Base-by-base conservation (phyloP, 164 flowering plant species). In the Cinnamomum chago region DNA sequence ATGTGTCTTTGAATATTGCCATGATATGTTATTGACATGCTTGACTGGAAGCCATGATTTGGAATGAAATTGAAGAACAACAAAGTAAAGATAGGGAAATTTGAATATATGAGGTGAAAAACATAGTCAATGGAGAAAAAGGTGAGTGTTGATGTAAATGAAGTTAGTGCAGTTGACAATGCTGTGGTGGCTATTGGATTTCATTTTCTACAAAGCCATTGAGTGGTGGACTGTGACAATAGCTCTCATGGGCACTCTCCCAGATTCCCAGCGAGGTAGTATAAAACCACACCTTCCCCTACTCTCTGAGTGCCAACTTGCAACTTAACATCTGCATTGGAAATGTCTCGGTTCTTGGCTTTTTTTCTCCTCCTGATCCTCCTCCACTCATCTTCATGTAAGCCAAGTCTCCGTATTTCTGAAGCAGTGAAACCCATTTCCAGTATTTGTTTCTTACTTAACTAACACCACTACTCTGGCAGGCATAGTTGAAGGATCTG, bases 91-190 rank as follows among this genome's bases (percentile, higher is more conserved):
- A 10, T 17, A 55, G 60, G 17, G n/a, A 20, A 55, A 15, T 55
- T 55, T 55, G 60, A 15, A 15, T 55, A 55, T 15, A 14, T 55
- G 60, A 20, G 60, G n/a, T 55, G 60, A 55, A 55, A 55, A 15
- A 55, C 60, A 52, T 13, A 14, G 60, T 55, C 60, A 55, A 55
- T 55, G 60, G 60, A 55, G 60, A 20, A 55, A 55, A 55, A 55
- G n/a, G 60, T 40, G 73, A 40, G 47, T 40, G 47, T 40, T 40
- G 62, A 76, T 73, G 77, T 65, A 65, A 69, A 70, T 73, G 33
- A 33, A 73, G 72, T 33, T 76, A 78, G 84, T 81, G 81, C 69
- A 85, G 88, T 87, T 87, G 89, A 85, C 88, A 83, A 83, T 50
- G 76, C 51, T n/a, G 14, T 80, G 79, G 82, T 76, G 69, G 76